Evolutionary conservation across 2,329 filamentous ascomycete species (phyloP).

Genomic region (Nothophaeocryptopus gaeumannii): DNA sequence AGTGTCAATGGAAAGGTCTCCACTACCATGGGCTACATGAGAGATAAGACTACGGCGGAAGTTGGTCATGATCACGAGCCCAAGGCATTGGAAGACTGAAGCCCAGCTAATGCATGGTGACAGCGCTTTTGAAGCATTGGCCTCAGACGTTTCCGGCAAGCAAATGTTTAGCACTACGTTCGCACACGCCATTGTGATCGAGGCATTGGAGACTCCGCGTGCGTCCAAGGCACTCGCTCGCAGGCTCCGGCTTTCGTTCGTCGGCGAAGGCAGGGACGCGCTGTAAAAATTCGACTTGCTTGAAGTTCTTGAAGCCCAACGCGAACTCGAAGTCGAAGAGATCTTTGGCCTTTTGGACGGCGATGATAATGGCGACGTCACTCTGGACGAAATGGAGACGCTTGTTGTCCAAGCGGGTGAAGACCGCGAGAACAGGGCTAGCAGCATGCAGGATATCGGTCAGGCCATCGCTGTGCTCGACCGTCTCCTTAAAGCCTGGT

Average conservation of each 20-base stretch:
- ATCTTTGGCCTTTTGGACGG: conserved; percentile 58
- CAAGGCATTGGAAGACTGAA: too few relatives aligned
- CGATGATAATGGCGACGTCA: conserved; percentile 77
- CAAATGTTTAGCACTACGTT: too few relatives aligned
- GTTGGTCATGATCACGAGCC: not conserved
- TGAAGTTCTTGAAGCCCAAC: too few relatives aligned
- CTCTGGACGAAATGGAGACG: too few relatives aligned
- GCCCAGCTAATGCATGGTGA: too few relatives aligned
- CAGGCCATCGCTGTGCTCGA: conserved; percentile 64
- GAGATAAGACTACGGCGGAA: conserved; percentile 74
- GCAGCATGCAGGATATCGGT: conserved; percentile 82
- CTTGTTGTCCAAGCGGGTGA: conserved; percentile 89
- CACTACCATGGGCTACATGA: conserved; percentile 55
- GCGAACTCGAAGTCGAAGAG: conserved; percentile 44
- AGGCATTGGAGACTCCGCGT: conserved; percentile 15
- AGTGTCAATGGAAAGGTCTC: conserved; percentile 71
- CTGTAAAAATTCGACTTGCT: conserved; percentile 30
- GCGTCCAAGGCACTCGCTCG: conserved; percentile 35
- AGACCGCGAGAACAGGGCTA: conserved; percentile 64
- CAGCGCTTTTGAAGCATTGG: too few relatives aligned
- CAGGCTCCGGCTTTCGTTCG: conserved; percentile 36
- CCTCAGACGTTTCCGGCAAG: conserved; percentile 83
- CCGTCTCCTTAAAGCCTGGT: too few relatives aligned
- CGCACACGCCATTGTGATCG: conserved; percentile 39
- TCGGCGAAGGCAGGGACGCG: conserved; percentile 26